A percentile compares a stretch with the other conserved stretches of the same genome.
Evolutionary conservation across 768 basidiomycete species (phyloP).

Genomic region (Mycena olivaceomarginata): DNA sequence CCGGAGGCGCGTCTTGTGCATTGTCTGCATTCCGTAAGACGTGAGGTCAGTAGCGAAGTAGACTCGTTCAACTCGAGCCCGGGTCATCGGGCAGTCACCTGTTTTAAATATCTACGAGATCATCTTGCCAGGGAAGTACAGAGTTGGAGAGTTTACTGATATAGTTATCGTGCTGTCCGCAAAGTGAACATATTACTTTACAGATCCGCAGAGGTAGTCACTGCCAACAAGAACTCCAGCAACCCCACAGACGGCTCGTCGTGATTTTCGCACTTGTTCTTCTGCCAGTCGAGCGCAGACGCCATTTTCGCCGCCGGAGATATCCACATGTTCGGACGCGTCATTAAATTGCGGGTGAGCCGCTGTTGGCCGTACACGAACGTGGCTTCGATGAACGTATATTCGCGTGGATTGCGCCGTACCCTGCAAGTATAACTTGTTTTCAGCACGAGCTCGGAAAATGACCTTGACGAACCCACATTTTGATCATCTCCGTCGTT

Average conservation of each 20-base stretch:
- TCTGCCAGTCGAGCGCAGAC: conserved; percentile 28
- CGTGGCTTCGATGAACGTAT: conserved; percentile 35
- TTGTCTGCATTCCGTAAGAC: too few relatives aligned
- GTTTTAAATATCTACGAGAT: too few relatives aligned
- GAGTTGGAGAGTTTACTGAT: too few relatives aligned
- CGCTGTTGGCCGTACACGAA: conserved; percentile 18
- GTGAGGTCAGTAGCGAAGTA: too few relatives aligned
- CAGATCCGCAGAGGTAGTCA: conserved; percentile 2
- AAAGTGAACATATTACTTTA: background rate
- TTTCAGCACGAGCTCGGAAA: too few relatives aligned
- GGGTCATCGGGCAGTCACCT: too few relatives aligned
- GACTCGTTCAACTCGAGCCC: too few relatives aligned
- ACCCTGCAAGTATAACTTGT: conserved; percentile 15
- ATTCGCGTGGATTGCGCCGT: conserved; percentile 17
- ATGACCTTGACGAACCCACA: conserved; percentile 2
- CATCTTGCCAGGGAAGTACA: too few relatives aligned
- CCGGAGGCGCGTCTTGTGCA: too few relatives aligned
- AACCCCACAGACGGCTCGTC: conserved; percentile 17
- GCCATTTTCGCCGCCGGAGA: background rate
- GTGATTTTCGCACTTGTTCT: conserved; percentile 30
- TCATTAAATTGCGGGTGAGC: conserved; percentile 31
- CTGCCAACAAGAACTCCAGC: background rate
- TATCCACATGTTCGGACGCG: conserved; percentile 21
- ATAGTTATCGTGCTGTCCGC: too few relatives aligned
- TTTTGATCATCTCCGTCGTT: conserved; percentile 41